Evolutionary conservation across 1,284 basidiomycete species (phyloP), one percentile per base, ranked within the genome.

Genomic region (Ceratobasidium sp.): DNA sequence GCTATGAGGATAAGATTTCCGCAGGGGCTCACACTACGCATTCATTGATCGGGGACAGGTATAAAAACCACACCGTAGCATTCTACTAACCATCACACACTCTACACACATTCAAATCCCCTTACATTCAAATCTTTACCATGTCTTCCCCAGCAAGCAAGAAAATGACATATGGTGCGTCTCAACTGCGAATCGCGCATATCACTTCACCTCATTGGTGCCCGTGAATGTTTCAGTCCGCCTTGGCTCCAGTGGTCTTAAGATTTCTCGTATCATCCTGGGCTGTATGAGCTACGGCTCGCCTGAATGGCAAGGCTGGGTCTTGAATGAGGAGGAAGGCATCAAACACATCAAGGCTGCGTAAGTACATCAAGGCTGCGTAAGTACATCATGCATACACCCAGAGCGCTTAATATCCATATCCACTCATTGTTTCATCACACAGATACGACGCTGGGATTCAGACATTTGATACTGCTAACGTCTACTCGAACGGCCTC

Each of bases 391-490:
- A 30, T 41, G 7, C 28, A n/a, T 32, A 21, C 13, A 30, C 44
- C 23, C 66, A 55, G 30, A 21, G 9, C 41, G 32, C 21, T 70
- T 41, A 43, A 52, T 6, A 55, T 8, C 32, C 23, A 16, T 32
- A 55, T 32, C 28, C 28, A 32, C 28, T 14, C 57, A 35, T 50
- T 61, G n/a, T 23, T n/a, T 50, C 55, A 52, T 21, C 43, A 63
- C 44, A 72, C 16, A 79, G 41, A 16, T 80, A 82, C 72, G 82
- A 84, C 7, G 73, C 79, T 13, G 86, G 86, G 2, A 85, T 87
- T 75, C 81, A 84, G 79, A 85, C 85, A 0, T 86, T 86, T 73
- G 86, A 87, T 76, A 86, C 85, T 0, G 85, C 85, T 38, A 82
- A 87, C 75, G 79, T 77, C 4, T 49, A 71, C 14, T 50, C 55